Conservation (phyloP, 2,329 filamentous ascomycete genomes). For the Apiospora marii region DNA sequence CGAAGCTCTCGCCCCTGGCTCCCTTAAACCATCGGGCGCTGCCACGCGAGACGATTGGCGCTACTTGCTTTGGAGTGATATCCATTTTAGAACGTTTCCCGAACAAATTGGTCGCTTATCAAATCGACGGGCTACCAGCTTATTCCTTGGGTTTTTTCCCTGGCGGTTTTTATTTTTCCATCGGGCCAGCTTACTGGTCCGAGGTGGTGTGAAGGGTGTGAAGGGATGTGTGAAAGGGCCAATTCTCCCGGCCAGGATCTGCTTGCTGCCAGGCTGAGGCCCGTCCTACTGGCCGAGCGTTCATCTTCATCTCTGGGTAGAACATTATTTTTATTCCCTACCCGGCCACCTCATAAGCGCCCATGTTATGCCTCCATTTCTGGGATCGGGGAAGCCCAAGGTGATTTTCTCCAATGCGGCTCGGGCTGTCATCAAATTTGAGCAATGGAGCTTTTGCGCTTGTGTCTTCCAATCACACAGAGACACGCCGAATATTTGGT, state of each 20-base stretch:
- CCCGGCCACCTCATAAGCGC: conserved; percentile 12
- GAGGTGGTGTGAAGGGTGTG: not conserved
- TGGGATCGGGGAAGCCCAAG: not conserved
- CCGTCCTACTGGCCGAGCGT: not conserved
- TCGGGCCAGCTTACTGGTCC: not conserved
- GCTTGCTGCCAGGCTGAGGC: not conserved
- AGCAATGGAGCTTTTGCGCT: conserved; percentile 23
- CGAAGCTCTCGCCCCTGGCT: conserved; percentile 17
- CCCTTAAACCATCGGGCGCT: not conserved
- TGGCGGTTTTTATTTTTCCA: not conserved
- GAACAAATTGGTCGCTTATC: conserved; percentile 2
- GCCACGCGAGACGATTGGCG: conserved; percentile 7
- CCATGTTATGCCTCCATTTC: conserved; percentile 9
- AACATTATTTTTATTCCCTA: conserved; percentile 14
- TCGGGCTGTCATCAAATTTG: conserved; percentile 11
- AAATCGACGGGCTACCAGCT: not conserved
- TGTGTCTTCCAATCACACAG: conserved; percentile 29
- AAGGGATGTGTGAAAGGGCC: not conserved
- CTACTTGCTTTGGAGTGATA: conserved; percentile 1
- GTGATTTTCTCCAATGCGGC: conserved; percentile 20
- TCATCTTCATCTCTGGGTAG: conserved; percentile 16
- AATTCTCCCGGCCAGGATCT: not conserved
- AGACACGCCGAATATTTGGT: conserved; percentile 27
- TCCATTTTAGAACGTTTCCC: conserved; percentile 19
- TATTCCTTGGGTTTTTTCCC: not conserved